A percentile compares a stretch with the other conserved stretches of the same genome.
Conservation (phyloP, 2,329 filamentous ascomycete genomes). For the Lecanosticta acicola region DNA sequence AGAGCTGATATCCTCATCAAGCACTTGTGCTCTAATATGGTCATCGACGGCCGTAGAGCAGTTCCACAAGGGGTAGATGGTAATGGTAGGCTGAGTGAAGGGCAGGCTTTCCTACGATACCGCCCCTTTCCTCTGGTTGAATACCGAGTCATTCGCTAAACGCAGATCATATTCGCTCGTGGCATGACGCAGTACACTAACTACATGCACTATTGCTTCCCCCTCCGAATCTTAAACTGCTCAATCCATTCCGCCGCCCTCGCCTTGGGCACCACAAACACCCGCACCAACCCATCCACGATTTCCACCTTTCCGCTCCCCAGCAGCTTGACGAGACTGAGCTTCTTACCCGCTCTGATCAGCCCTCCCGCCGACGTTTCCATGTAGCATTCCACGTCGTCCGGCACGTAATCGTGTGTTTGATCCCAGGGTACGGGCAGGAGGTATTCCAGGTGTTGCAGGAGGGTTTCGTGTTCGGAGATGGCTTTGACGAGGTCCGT, state of each 20-base stretch:
- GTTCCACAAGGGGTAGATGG: too few relatives aligned
- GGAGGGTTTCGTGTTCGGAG: slow-evolving; percentile 66
- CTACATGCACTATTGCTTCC: slow-evolving; percentile 19
- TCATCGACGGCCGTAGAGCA: too few relatives aligned
- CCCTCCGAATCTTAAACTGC: slow-evolving; percentile 71
- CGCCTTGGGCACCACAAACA: slow-evolving; percentile 72
- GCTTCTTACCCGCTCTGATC: slow-evolving; percentile 84
- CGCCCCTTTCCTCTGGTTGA: too few relatives aligned
- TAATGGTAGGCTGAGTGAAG: too few relatives aligned
- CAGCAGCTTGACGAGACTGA: slow-evolving; percentile 69
- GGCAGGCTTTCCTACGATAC: too few relatives aligned
- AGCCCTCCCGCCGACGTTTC: slow-evolving; percentile 75
- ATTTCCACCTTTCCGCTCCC: slow-evolving; percentile 74
- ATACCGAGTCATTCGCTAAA: too few relatives aligned
- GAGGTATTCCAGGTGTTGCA: slow-evolving; percentile 76
- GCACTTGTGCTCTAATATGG: too few relatives aligned
- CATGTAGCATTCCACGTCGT: slow-evolving; percentile 77
- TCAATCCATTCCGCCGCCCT: slow-evolving; percentile 70
- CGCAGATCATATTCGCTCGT: too few relatives aligned
- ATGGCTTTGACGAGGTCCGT: slow-evolving; percentile 89
- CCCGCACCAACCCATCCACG: slow-evolving; percentile 74
- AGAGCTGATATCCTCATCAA: too few relatives aligned
- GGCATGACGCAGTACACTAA: too few relatives aligned
- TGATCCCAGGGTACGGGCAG: slow-evolving; percentile 84
- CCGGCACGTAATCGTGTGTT: slow-evolving; percentile 56